phyloP scores from a whole-genome alignment of 176 grass and related monocot species.

The Paspalum notatum region DNA sequence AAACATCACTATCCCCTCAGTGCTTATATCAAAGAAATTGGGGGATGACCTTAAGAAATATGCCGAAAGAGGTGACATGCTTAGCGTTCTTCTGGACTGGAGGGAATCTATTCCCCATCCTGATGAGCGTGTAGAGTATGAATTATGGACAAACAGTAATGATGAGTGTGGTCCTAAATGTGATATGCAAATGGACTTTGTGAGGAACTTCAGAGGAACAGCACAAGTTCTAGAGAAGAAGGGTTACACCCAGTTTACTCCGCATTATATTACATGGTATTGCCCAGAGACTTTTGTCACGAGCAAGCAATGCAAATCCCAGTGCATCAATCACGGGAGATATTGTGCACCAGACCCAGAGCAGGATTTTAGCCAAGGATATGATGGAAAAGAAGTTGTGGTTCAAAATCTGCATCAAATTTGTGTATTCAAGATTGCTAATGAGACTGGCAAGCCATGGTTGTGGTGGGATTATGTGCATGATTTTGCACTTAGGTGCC shows the following conservation, averaged over 20 bases:
- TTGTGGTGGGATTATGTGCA: slow-evolving; percentile 97
- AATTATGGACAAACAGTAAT: slow-evolving; percentile 95
- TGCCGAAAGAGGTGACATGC: slow-evolving; percentile 64
- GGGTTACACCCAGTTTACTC: slow-evolving; percentile 84
- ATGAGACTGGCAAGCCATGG: slow-evolving; percentile 85
- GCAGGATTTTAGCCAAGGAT: slow-evolving; percentile 84
- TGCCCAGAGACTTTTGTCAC: slow-evolving; percentile 75
- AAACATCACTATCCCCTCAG: slow-evolving; percentile 88
- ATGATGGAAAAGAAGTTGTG: slow-evolving; percentile 89
- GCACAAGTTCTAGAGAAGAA: slow-evolving; percentile 89
- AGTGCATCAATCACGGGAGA: slow-evolving; percentile 89
- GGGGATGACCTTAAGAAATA: slow-evolving; percentile 73
- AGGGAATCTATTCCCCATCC: slow-evolving; percentile 85
- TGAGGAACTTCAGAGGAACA: slow-evolving; percentile 76
- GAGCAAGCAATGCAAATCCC: slow-evolving; percentile 88
- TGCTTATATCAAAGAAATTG: slow-evolving; percentile 74
- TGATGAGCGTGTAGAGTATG: slow-evolving; percentile 91
- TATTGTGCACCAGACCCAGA: slow-evolving; percentile 95
- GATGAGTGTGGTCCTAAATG: slow-evolving; percentile 95
- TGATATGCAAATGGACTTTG: slow-evolving; percentile 84
- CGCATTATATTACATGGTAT: slow-evolving; percentile 97
- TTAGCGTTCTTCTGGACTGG: slow-evolving; percentile 85
- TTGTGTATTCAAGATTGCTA: slow-evolving; percentile 80
- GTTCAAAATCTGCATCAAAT: slow-evolving; percentile 78
- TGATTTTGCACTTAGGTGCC: slow-evolving; percentile 89